Conservation (phyloP, 148 eudicot species). For the Vaccinium myrtillus region DNA sequence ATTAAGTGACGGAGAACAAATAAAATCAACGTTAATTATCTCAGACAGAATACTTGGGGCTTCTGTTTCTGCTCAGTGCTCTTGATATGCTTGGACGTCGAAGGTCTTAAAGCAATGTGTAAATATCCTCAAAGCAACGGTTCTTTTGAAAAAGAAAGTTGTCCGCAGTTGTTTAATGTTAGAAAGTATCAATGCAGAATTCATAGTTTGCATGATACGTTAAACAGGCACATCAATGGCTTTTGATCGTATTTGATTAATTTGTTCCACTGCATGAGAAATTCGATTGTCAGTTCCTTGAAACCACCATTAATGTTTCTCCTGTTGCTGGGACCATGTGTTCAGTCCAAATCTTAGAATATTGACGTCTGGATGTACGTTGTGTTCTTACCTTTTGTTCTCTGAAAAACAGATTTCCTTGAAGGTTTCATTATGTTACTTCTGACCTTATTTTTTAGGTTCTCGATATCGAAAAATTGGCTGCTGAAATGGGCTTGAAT, state of each 20-base stretch:
- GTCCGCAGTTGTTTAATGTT: not conserved
- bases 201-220: not conserved
- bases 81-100: not conserved
- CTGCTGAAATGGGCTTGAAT: constrained; percentile 76
- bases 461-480: constrained; percentile 67
- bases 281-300: not conserved
- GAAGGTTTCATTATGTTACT: not conserved
- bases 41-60: not conserved
- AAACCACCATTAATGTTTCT: constrained; percentile 6
- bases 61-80: not conserved
- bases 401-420: not conserved
- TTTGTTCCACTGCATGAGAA: not conserved
- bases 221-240: not conserved
- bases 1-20: not conserved
- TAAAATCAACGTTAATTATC: not conserved
- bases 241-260: not conserved
- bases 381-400: not conserved
- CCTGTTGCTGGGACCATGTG: not conserved
- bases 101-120: not conserved
- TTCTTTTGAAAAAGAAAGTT: not conserved
- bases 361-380: not conserved
- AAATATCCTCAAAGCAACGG: not conserved
- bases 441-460: constrained; percentile 25
- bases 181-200: not conserved
- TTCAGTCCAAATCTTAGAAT: constrained; percentile 10